phyloP scores from a whole-genome alignment of 768 basidiomycete genomes.

The Serendipita sp. region DNA sequence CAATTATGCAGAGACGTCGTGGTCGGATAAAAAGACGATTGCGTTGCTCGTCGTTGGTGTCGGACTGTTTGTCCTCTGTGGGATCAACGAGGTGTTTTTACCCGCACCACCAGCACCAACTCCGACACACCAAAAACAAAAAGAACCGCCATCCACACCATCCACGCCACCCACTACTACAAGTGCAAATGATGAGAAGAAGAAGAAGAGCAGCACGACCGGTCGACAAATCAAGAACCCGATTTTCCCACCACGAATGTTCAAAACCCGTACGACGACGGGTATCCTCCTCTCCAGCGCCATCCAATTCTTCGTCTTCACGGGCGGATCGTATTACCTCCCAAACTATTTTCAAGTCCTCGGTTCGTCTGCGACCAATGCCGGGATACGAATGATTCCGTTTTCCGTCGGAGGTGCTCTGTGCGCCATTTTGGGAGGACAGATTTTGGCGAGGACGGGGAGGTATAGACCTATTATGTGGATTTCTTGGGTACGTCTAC shows the following conservation, averaged over 20 bases:
- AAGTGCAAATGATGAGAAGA: too few species aligned
- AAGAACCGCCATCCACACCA: too few species aligned
- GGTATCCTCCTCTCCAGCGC: slow-evolving; percentile 41
- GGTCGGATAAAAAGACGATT: slow-evolving; percentile 45
- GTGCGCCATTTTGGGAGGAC: slow-evolving; percentile 38
- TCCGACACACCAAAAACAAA: too few species aligned
- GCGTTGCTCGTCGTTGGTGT: slow-evolving; percentile 43
- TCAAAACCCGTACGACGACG: slow-evolving; percentile 61
- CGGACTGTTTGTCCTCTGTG: slow-evolving; percentile 32
- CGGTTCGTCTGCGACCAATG: slow-evolving; percentile 53
- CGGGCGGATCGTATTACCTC: slow-evolving; percentile 45
- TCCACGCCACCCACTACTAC: too few species aligned
- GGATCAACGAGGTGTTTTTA: slow-evolving; percentile 34
- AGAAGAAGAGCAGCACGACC: too few species aligned
- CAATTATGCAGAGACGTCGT: slow-evolving; percentile 47
- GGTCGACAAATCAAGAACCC: too few species aligned
- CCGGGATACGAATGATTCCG: slow-evolving; percentile 59
- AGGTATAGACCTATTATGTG: slow-evolving; percentile 48
- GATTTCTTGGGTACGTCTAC: slow-evolving; percentile 34
- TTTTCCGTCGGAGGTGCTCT: slow-evolving; percentile 46
- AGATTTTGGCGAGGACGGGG: slow-evolving; percentile 39
- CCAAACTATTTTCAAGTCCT: slow-evolving; percentile 67
- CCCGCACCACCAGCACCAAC: too few species aligned
- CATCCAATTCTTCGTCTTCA: slow-evolving; percentile 45
- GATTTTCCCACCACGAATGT: slow-evolving; percentile 58